Evolutionary conservation across 2,329 filamentous ascomycete species (phyloP), one percentile per base, ranked within the genome.

Genomic region (Hypoxylon sp.): DNA sequence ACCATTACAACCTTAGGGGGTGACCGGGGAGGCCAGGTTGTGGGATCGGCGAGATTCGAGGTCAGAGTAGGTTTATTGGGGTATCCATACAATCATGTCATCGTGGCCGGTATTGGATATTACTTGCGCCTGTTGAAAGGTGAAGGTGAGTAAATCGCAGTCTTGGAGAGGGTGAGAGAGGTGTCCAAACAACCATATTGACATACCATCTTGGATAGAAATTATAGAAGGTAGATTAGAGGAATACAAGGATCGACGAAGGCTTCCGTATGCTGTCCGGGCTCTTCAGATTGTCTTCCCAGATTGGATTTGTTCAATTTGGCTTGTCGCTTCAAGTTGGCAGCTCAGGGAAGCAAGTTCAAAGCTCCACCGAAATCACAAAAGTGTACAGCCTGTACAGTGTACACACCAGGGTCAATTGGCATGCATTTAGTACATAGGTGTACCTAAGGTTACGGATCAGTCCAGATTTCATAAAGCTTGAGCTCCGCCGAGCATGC

Each of bases 11-110:
- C 62, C 11, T 44, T 8, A 3, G 24, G 24, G 17, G 3, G 6
- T 7, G 10, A 21, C 27, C 19, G 11, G n/a, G 21, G 32, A 13
- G 50, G 2, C 8, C 4, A 47, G 17, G 48, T 54, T 42, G 35
- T 58, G 15, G 29, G 21, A 47, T 55, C 27, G 47, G 19, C 5
- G 1, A 11, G 50, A 10, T 13, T 69, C 32, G 53, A 48, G 15
- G 24, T 47, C 29, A 21, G 67, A 62, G 19, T 52, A 61, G 32
- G 27, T 67, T 57, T 53, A 4, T 24, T 8, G 19, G 21, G 50
- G 46, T 44, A 10, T 74, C 89, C 93, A 78, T 94, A 98, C 95
- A 88, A 99, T 98, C 95, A 98, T 98, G 81, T 98, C 95, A 91
- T 98, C 95, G 85, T 99, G 96, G 79, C 92, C 92, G 69, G 91